phyloP scores from a whole-genome alignment of 129 eudicot genomes.

The Flaveria bidentis region DNA sequence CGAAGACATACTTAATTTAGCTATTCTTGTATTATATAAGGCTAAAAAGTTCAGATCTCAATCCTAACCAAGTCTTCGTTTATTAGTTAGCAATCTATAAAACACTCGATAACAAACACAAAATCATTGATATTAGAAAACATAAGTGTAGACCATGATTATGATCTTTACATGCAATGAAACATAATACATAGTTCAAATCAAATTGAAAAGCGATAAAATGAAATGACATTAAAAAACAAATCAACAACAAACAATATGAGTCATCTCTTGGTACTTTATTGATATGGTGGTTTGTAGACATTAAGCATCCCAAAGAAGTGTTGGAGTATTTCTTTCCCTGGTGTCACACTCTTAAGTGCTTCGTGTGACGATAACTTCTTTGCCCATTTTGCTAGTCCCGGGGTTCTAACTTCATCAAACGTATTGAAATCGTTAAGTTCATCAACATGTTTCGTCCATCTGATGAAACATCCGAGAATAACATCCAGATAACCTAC shows the following conservation, averaged over 20 bases:
- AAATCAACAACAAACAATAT: background rate
- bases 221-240: background rate
- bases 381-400: conserved; percentile 19
- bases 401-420: conserved; percentile 28
- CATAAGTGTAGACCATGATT: background rate
- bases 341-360: conserved; percentile 24
- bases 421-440: conserved; percentile 15
- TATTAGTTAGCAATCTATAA: background rate
- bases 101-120: background rate
- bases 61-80: background rate
- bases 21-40: background rate
- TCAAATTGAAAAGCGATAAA: background rate
- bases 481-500: conserved; percentile 49
- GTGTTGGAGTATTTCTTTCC: background rate
- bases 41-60: background rate
- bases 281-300: conserved; percentile 7
- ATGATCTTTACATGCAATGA: background rate
- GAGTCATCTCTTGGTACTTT: background rate
- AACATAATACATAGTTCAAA: conserved; percentile 5
- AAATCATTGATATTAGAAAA: background rate
- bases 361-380: conserved; percentile 26
- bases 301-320: background rate
- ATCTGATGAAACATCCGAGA: conserved; percentile 38
- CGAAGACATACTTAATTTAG: background rate
- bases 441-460: conserved; percentile 32